These are phyloP conservation scores for Cornus florida DNA, from an alignment of 148 eudicot species.

Conservation along the genomic window DNA sequence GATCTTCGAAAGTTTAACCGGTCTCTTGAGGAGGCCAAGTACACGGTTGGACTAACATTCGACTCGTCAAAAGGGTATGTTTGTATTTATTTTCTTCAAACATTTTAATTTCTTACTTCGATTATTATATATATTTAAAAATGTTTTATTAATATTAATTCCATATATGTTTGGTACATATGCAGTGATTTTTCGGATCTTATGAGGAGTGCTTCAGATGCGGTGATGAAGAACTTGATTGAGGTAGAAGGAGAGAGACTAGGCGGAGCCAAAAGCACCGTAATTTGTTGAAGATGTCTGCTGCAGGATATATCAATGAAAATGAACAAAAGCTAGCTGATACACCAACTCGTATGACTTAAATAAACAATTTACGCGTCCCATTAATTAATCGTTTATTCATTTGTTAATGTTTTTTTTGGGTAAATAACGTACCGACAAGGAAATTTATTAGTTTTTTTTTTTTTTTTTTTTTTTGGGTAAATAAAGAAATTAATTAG, in stretches of 20 bases:
- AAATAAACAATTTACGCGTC: no score
- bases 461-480: no score
- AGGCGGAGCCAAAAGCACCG: background rate
- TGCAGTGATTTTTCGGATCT: conserved; percentile 68
- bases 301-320: background rate
- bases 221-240: conserved; percentile 41
- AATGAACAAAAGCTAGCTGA: background rate
- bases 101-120: no score
- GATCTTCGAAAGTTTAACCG: conserved; percentile 35
- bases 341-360: no score
- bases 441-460: no score
- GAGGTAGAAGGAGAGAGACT: conserved; percentile 39
- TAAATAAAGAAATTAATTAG: no score
- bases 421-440: no score
- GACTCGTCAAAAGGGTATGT: conserved; percentile 49
- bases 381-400: no score
- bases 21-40: conserved; percentile 58
- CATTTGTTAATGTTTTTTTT: no score
- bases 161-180: background rate
- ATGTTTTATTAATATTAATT: background rate
- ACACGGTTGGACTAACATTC: conserved; percentile 62
- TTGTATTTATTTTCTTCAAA: no score
- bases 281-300: background rate
- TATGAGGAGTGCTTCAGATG: conserved; percentile 46
- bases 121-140: background rate